phyloP scores from a whole-genome alignment of 805 yeast genomes.

The Zygotorulaspora florentina region DNA sequence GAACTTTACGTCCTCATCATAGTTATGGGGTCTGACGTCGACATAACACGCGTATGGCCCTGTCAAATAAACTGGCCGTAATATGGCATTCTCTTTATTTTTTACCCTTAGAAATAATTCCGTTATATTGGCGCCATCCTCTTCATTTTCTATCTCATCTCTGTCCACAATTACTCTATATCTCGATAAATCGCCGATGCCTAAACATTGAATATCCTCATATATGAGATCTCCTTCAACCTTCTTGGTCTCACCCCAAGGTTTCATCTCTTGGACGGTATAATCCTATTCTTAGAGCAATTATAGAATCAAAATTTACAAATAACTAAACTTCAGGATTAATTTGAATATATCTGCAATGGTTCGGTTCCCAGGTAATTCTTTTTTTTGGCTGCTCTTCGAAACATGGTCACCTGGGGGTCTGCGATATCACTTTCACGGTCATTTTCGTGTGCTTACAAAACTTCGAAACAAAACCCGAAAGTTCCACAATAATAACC shows the following conservation, averaged over 20 bases:
- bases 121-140: constrained; percentile 8
- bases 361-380: no score
- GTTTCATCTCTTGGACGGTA: constrained; percentile 21
- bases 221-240: constrained; percentile 18
- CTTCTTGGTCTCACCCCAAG: constrained; percentile 1
- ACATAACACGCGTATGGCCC: constrained; percentile 88
- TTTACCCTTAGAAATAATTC: constrained; percentile 47
- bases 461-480: no score
- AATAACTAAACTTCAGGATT: no score
- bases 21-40: constrained; percentile 70
- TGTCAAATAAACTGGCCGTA: constrained; percentile 78
- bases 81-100: constrained; percentile 65
- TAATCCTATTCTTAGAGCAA: constrained; percentile 61
- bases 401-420: no score
- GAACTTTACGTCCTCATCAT: constrained; percentile 44
- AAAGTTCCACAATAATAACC: no score
- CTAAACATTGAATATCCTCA: constrained; percentile 21
- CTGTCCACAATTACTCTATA: constrained; percentile 24
- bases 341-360: no score
- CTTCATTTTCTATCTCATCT: constrained; percentile 9
- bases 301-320: constrained; percentile 22
- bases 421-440: no score
- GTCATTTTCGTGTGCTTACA: no score
- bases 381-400: no score
- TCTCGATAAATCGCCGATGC: constrained; percentile 31